Evolutionary conservation across 345 rosid genomes (phyloP), one percentile per base, ranked within the genome.

Genomic region (Psidium guajava): DNA sequence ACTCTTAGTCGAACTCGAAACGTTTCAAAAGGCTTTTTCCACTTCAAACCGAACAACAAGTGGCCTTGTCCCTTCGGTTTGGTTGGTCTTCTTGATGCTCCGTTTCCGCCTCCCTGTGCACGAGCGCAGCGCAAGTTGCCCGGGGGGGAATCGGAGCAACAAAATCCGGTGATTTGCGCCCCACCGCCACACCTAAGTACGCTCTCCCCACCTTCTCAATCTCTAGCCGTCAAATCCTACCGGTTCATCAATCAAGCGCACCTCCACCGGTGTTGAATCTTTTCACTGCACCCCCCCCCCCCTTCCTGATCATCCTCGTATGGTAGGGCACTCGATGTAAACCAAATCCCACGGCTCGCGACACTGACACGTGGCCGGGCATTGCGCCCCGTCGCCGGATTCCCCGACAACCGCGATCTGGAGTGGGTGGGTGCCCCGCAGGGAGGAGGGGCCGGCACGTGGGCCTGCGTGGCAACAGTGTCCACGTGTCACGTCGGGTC

Each of bases 391-490:
- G 47, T 69, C 77, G 21, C 77, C 77, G 1, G 44, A 69, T 69
- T 36, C 47, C 47, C 77, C 77, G 77, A 69, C 77, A 69, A 36
- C 47, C 24, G 24, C 75, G 53, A 58, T 47, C 54, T 50, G n/a
- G 50, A 9, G 27, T 24, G 51, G 13, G 51, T 49, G 51, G 51
- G 51, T 49, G 51, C 13, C 51, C 51, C 51, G 51, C 51, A 49
- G 51, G 51, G 51, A 49, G 28, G 21, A 25, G n/a, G 8, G 3
- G 64, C 56, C 4, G 82, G 28, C 85, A 84, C 81, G 85, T 84
- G 59, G 54, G 22, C 36, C 54, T 40, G 56, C 86, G 86, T 73
- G 86, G 86, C 82, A 74, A 84, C 86, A 84, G 86, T 84, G 36
- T 73, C 86, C 82, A 84, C 82, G 86, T 84, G 86, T 69, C 20